phyloP scores from a whole-genome alignment of 495 filamentous ascomycete genomes.

The Penicillium arizonense region DNA sequence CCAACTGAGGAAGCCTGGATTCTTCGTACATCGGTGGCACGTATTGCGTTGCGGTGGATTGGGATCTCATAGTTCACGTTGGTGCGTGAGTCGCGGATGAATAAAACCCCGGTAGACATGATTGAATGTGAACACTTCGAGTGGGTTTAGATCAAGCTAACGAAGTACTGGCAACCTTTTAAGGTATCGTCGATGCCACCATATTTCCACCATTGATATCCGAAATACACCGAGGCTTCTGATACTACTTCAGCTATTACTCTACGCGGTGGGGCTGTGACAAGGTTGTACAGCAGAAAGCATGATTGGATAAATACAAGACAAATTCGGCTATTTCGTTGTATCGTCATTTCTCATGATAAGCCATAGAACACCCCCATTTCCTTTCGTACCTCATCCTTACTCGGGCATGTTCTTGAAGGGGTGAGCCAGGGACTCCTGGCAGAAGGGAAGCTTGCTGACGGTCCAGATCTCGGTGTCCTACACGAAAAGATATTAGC shows the following conservation, averaged over 20 bases:
- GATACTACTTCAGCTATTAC: not conserved
- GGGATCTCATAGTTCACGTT: slow-evolving; percentile 48
- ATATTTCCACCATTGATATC: too few relatives aligned
- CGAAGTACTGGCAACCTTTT: too few relatives aligned
- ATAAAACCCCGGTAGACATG: slow-evolving; percentile 36
- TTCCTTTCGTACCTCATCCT: not conserved
- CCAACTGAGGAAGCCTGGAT: slow-evolving; percentile 32
- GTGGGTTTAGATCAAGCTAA: too few relatives aligned
- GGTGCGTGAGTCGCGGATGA: slow-evolving; percentile 51
- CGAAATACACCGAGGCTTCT: not conserved
- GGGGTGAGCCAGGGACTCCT: slow-evolving; percentile 59
- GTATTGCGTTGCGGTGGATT: slow-evolving; percentile 47
- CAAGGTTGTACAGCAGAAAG: not conserved
- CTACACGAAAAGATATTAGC: slow-evolving; percentile 26
- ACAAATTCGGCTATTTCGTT: slow-evolving; percentile 7
- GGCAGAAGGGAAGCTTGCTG: slow-evolving; percentile 67
- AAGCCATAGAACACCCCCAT: not conserved
- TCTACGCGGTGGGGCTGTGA: not conserved
- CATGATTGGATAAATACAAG: not conserved
- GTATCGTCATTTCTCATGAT: slow-evolving; percentile 10
- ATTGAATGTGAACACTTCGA: not conserved
- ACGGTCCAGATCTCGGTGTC: slow-evolving; percentile 69
- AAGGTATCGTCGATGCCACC: too few relatives aligned
- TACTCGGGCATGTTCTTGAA: slow-evolving; percentile 63
- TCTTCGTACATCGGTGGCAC: slow-evolving; percentile 46